Evolutionary conservation across 2,329 filamentous ascomycete species (phyloP).

Genomic region (Penicillium frequentans): DNA sequence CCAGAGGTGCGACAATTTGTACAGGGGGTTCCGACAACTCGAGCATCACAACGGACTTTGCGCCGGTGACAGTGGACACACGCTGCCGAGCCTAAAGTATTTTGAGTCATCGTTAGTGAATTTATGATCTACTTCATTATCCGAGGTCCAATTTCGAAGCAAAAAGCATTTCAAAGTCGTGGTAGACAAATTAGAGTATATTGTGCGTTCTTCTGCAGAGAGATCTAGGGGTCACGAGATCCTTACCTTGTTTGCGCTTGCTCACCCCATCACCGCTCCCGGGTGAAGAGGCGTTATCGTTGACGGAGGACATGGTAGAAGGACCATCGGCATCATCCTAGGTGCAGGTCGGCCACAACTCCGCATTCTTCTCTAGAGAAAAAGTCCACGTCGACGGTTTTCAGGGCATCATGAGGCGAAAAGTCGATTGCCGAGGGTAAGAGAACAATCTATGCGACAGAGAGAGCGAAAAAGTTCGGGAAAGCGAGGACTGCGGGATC

Average conservation of each 20-base stretch:
- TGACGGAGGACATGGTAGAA: slow-evolving; percentile 39
- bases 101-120: slow-evolving; percentile 16
- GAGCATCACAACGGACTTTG: slow-evolving; percentile 54
- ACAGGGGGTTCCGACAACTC: slow-evolving; percentile 49
- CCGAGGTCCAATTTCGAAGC: neutral
- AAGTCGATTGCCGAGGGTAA: slow-evolving; percentile 19
- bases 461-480: slow-evolving; percentile 25
- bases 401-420: slow-evolving; percentile 21
- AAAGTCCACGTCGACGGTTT: slow-evolving; percentile 1
- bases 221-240: neutral
- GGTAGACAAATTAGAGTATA: neutral
- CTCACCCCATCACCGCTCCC: slow-evolving; percentile 32
- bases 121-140: neutral
- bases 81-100: slow-evolving; percentile 40
- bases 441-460: slow-evolving; percentile 15
- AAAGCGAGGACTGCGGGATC: slow-evolving; percentile 26
- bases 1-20: slow-evolving; percentile 49
- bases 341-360: slow-evolving; percentile 21
- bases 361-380: slow-evolving; percentile 19
- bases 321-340: slow-evolving; percentile 27
- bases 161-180: neutral
- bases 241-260: slow-evolving; percentile 42
- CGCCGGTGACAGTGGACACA: slow-evolving; percentile 53
- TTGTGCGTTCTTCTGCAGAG: neutral
- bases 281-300: slow-evolving; percentile 33